A percentile compares a stretch with the other conserved stretches of the same genome.
phyloP scores from a whole-genome alignment of 2,329 filamentous ascomycete genomes.

The Rhynchosporium graminicola region DNA sequence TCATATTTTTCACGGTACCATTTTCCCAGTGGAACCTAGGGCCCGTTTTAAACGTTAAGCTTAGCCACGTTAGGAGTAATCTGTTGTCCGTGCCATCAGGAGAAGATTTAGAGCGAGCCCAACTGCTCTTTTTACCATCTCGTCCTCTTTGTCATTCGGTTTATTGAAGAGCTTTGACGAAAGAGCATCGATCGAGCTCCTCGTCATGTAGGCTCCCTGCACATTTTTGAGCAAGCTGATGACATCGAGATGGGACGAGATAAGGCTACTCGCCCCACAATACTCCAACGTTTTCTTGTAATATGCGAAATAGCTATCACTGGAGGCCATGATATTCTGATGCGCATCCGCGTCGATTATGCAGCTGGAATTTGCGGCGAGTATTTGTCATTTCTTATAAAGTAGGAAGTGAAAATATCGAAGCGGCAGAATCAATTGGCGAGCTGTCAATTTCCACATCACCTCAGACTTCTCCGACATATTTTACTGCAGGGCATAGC shows the following conservation, averaged over 20 bases:
- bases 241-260: not conserved
- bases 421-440: not conserved
- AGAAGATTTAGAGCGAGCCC: constrained; percentile 15
- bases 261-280: not conserved
- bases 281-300: not conserved
- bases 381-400: too few relatives aligned
- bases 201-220: not conserved
- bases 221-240: not conserved
- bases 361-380: not conserved
- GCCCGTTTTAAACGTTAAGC: not conserved
- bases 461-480: not conserved
- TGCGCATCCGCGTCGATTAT: not conserved
- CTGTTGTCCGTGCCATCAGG: constrained; percentile 19
- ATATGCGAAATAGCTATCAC: not conserved
- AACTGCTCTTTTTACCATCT: constrained; percentile 11
- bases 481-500: not conserved
- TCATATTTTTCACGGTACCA: constrained; percentile 12
- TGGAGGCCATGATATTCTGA: not conserved
- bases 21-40: constrained; percentile 15
- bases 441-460: not conserved
- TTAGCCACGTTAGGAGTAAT: not conserved
- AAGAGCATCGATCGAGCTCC: not conserved
- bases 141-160: not conserved
- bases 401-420: not conserved
- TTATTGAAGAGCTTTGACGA: not conserved